Evolutionary conservation across 2,329 filamentous ascomycete genomes (phyloP).

Genomic region (Cladophialophora immunda): DNA sequence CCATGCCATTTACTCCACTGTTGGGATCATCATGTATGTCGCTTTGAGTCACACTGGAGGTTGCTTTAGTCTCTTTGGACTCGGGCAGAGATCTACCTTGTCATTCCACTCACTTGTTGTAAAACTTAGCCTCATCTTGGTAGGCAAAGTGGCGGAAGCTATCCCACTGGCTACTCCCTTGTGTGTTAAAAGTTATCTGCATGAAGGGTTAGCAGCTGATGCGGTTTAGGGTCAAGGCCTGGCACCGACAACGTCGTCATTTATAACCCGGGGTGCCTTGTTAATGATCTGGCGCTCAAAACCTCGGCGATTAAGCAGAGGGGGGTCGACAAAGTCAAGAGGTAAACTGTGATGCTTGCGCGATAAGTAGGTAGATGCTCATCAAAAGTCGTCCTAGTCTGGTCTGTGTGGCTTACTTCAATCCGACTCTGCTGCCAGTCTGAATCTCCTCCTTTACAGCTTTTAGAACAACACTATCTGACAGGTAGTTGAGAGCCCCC

Average conservation of each 20-base stretch:
- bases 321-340: neutral
- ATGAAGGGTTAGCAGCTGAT: too few species aligned
- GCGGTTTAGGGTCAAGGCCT: too few species aligned
- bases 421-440: too few species aligned
- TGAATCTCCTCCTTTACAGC: neutral
- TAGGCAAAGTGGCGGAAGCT: slow-evolving; percentile 26
- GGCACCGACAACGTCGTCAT: too few species aligned
- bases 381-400: too few species aligned
- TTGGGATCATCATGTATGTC: neutral
- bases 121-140: slow-evolving; percentile 15
- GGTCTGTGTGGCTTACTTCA: too few species aligned
- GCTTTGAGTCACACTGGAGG: neutral
- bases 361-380: neutral
- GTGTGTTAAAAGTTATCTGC: too few species aligned
- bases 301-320: too few species aligned
- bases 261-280: neutral
- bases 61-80: neutral
- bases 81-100: too few species aligned
- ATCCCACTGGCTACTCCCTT: slow-evolving; percentile 27
- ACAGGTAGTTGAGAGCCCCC: neutral
- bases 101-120: too few species aligned
- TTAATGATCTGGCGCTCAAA: neutral
- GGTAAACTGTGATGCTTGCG: neutral
- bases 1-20: neutral
- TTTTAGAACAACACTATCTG: neutral